These are phyloP conservation scores for Dunaliella sp. DNA, from an alignment of 139 green algal species.

Conservation along the genomic window DNA sequence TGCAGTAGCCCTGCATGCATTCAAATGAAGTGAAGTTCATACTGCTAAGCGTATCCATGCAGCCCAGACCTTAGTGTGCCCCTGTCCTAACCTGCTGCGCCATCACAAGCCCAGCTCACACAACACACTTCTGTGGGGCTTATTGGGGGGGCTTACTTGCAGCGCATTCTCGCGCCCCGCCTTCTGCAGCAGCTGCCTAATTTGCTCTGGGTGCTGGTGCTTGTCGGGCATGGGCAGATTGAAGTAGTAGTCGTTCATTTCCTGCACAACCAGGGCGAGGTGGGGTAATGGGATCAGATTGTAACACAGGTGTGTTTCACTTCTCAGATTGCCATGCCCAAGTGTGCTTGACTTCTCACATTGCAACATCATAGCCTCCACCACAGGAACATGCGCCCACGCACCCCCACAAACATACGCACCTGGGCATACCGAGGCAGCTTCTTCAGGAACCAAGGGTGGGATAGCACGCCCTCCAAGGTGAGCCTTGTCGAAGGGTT, in stretches of 20 bases:
- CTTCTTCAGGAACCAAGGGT: conserved; percentile 80
- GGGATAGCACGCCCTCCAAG: conserved; percentile 67
- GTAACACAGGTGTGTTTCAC: no score
- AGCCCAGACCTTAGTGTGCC: no score
- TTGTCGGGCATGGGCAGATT: conserved; percentile 5
- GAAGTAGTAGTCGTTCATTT: conserved; percentile 43
- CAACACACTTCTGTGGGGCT: not conserved
- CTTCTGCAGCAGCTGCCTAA: conserved; percentile 14
- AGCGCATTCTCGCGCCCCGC: not conserved
- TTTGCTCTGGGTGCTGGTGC: conserved; percentile 42
- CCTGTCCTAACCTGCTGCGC: no score
- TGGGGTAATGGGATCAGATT: not conserved
- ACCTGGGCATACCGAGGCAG: conserved; percentile 48
- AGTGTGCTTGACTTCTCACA: no score
- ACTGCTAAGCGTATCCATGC: no score
- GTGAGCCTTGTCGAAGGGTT: conserved; percentile 38
- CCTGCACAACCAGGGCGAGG: not conserved
- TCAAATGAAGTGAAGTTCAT: no score
- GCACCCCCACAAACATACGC: no score
- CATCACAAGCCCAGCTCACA: no score
- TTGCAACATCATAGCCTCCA: no score
- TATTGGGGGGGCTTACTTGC: not conserved
- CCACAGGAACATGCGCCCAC: no score
- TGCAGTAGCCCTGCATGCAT: no score
- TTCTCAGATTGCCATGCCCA: no score